Conservation (phyloP, 495 filamentous ascomycete genomes). For the Penicillium roqueforti region DNA sequence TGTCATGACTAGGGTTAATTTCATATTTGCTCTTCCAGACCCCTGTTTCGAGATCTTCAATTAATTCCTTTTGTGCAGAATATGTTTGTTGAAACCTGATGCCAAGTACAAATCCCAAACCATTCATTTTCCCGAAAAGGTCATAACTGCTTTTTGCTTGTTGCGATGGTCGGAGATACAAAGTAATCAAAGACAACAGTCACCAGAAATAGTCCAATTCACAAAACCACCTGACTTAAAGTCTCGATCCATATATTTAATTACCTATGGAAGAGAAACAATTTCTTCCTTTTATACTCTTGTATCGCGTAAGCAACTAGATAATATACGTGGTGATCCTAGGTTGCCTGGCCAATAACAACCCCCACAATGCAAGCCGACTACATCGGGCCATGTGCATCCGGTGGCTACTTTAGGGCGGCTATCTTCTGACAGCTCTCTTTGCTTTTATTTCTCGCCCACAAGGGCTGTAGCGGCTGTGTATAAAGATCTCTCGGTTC, state of each 20-base stretch:
- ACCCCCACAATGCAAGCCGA: neutral
- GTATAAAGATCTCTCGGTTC: slow-evolving; percentile 15
- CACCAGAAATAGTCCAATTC: neutral
- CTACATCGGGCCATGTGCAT: slow-evolving; percentile 12
- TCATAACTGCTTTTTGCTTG: neutral
- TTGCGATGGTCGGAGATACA: neutral
- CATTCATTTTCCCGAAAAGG: neutral
- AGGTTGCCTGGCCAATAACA: slow-evolving; percentile 1
- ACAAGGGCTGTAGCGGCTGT: slow-evolving; percentile 23
- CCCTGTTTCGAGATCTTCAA: neutral
- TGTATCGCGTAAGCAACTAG: neutral
- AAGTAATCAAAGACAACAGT: slow-evolving; percentile 1
- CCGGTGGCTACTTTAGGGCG: slow-evolving; percentile 6
- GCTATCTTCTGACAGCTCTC: slow-evolving; percentile 24
- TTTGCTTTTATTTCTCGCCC: slow-evolving; percentile 14
- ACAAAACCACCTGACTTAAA: neutral
- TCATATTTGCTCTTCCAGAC: neutral
- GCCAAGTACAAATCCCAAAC: neutral
- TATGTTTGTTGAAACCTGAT: neutral
- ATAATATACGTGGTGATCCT: slow-evolving; percentile 1
- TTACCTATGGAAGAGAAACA: neutral
- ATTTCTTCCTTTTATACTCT: neutral
- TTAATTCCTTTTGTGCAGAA: neutral
- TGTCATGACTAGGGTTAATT: neutral
- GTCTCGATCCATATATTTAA: neutral